These are phyloP conservation scores for Trichoderma guizhouense DNA, from an alignment of 2,329 filamentous ascomycete species.

Conservation along the genomic window DNA sequence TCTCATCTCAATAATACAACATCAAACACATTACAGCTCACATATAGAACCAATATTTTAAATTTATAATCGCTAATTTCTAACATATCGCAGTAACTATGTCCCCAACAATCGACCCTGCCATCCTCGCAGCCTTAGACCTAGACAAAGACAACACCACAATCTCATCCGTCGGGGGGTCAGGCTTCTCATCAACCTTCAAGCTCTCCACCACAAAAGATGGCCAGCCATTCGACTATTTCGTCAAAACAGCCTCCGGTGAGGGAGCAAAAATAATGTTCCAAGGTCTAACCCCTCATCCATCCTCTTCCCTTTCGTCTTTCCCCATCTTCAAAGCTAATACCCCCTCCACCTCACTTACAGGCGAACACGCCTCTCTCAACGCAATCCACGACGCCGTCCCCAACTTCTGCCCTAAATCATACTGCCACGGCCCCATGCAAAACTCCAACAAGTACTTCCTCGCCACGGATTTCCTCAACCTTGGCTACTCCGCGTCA, in stretches of 20 bases:
- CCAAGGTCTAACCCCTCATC: slow-evolving; percentile 43
- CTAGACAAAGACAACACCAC: slow-evolving; percentile 54
- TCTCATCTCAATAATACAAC: background rate
- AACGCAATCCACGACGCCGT: slow-evolving; percentile 73
- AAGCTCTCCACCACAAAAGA: slow-evolving; percentile 49
- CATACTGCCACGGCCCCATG: slow-evolving; percentile 67
- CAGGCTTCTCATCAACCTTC: slow-evolving; percentile 66
- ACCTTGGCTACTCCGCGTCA: slow-evolving; percentile 49
- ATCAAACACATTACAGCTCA: background rate
- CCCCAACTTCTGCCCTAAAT: slow-evolving; percentile 71
- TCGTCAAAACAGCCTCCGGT: slow-evolving; percentile 68
- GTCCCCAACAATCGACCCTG: slow-evolving; percentile 54
- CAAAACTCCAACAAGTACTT: slow-evolving; percentile 51
- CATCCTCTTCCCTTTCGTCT: background rate
- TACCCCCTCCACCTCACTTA: background rate
- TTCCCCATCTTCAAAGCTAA: background rate
- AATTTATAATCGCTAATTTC: background rate
- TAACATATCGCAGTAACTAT: slow-evolving; percentile 28
- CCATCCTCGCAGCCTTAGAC: slow-evolving; percentile 57
- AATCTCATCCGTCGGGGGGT: slow-evolving; percentile 61
- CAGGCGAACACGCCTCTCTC: slow-evolving; percentile 78
- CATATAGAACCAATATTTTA: background rate
- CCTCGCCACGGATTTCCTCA: slow-evolving; percentile 75
- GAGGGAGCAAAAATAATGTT: slow-evolving; percentile 66
- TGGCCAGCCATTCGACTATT: slow-evolving; percentile 55